Conservation (phyloP, 148 eudicot genomes). For the Cornus suecica region DNA sequence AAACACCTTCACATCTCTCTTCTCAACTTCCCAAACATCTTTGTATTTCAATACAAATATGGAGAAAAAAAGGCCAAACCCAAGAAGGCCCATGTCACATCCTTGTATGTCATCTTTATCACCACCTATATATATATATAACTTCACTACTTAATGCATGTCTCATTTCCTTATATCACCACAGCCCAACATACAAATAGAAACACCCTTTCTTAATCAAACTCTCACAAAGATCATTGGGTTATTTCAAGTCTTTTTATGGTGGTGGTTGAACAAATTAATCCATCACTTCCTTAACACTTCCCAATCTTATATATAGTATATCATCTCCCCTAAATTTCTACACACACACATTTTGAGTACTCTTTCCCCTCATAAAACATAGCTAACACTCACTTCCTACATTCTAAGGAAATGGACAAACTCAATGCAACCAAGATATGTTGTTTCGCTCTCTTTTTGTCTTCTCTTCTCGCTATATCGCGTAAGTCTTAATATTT, state of each 20-base stretch:
- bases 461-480: slow-evolving; percentile 14
- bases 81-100: no score
- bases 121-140: no score
- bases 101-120: no score
- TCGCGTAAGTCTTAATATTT: slow-evolving; percentile 23
- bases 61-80: no score
- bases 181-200: no score
- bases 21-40: no score
- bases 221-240: neutral
- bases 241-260: neutral
- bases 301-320: neutral
- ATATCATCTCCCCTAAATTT: neutral
- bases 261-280: neutral
- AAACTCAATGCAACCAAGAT: neutral
- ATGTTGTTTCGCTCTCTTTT: slow-evolving; percentile 10
- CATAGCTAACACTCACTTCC: neutral
- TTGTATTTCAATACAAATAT: no score
- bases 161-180: no score
- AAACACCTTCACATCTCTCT: no score
- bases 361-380: neutral
- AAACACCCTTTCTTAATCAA: no score
- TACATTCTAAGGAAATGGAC: slow-evolving; percentile 4
- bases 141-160: no score
- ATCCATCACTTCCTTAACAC: neutral
- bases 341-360: neutral